Evolutionary conservation across 2,329 filamentous ascomycete species (phyloP).

Genomic region (Dothiorella sarmentorum): DNA sequence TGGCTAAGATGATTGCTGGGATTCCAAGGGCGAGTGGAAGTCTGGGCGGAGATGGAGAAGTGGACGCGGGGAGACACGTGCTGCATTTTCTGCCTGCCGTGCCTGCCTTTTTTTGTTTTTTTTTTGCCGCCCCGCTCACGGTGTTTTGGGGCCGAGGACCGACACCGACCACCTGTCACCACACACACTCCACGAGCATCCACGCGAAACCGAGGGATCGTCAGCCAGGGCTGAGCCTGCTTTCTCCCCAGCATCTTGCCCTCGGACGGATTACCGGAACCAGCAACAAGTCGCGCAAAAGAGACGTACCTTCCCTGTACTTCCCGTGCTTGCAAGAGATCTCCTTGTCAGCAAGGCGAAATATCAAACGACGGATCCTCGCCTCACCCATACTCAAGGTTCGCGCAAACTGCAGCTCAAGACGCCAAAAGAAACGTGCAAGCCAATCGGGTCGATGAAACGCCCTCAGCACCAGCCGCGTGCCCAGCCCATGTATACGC

Average conservation of each 20-base stretch:
- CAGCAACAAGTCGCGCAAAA: neutral
- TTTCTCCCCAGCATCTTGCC: neutral
- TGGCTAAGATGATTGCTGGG: neutral
- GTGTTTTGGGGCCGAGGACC: conserved; percentile 1
- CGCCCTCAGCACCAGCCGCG: neutral
- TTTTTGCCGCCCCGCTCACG: neutral
- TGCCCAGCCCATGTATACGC: neutral
- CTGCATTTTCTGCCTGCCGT: no score
- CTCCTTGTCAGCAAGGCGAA: neutral
- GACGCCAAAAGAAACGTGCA: neutral
- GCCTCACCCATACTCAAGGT: neutral
- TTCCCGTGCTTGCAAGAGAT: neutral
- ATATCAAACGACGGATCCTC: neutral
- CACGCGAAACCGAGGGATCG: conserved; percentile 10
- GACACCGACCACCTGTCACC: conserved; percentile 11
- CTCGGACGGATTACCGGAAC: conserved; percentile 1
- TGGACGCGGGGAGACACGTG: conserved; percentile 9
- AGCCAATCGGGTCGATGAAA: conserved; percentile 2
- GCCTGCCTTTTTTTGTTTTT: no score
- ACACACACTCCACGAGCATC: conserved; percentile 1
- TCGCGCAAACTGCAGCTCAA: neutral
- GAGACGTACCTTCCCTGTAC: neutral
- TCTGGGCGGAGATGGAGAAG: conserved; percentile 1
- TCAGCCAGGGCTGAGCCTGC: conserved; percentile 1
- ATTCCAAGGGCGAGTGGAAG: neutral